phyloP scores from a whole-genome alignment of 352 stramenopile genomes.

The Pythium brassicae region DNA sequence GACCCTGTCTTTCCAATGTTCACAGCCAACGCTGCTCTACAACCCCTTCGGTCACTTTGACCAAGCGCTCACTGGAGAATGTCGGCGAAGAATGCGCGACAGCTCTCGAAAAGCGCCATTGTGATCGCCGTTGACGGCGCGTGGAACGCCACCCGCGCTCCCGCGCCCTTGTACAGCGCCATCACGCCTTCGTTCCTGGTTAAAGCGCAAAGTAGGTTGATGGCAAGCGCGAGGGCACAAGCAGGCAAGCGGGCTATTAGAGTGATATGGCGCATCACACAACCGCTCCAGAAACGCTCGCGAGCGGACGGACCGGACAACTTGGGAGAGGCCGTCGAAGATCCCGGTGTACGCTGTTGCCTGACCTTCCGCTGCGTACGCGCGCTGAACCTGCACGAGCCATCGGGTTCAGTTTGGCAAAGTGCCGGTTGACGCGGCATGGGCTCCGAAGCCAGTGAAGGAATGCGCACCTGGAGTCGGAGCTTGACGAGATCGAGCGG shows the following conservation, averaged over 20 bases:
- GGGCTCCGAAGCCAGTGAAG: too few relatives aligned
- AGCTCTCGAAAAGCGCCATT: conserved; percentile 96
- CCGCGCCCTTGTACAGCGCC: conserved; percentile 94
- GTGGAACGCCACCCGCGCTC: conserved; percentile 93
- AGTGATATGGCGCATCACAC: conserved; percentile 1
- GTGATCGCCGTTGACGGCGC: conserved; percentile 95
- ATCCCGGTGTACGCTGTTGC: conserved; percentile 54
- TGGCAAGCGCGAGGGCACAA: too few relatives aligned
- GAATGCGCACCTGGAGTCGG: conserved; percentile 84
- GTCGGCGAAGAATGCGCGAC: conserved; percentile 48
- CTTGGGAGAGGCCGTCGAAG: conserved; percentile 84
- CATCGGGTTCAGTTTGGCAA: not conserved
- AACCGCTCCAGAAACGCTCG: conserved; percentile 1
- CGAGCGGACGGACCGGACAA: conserved; percentile 40
- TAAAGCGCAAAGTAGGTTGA: too few relatives aligned
- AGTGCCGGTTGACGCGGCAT: not conserved
- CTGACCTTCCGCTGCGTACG: conserved; percentile 27
- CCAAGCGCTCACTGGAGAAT: conserved; percentile 22
- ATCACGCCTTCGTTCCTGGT: conserved; percentile 81
- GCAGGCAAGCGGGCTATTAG: too few relatives aligned
- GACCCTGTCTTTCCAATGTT: too few relatives aligned
- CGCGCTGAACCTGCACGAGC: conserved; percentile 42
- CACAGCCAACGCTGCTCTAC: not conserved
- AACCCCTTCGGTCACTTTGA: not conserved
- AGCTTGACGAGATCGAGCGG: conserved; percentile 97